Base-by-base conservation (phyloP, 257 asterid species). In the Scutellaria galericulata region DNA sequence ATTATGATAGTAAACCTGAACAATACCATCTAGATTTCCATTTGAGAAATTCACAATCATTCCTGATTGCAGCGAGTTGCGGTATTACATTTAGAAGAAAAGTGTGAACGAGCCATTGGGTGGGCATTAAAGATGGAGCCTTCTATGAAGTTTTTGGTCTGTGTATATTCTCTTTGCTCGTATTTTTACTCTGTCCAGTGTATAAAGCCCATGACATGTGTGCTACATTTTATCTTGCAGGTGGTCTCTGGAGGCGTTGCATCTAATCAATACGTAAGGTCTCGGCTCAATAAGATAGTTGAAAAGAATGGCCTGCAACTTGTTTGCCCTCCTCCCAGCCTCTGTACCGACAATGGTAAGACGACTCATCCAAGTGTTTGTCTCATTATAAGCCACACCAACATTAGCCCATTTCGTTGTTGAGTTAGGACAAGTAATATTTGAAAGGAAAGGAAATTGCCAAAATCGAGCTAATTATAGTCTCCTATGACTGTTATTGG, bases 231-330 rank as follows among this genome's bases (percentile, higher is more conserved):
- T 64, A 15, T 71, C 77, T 76, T 76, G 63, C 79, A 95, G 98
- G 99, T 95, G n/a, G 98, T 86, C 39, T 88, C 97, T 9, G 99
- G 99, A 70, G 99, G 99, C 37, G 99, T 95, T 80, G 99, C 99
- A 35, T 92, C 96, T 12, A 95, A 92, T 76, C 88, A 88, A 74
- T 87, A 85, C 64, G 96, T 92, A 5, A 79, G 97, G 83, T 75
- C 82, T 82, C 90, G 84, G 22, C 99, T 92, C 40, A 82, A 77
- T 50, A 77, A 75, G 70, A 79, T 92, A 45, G 97, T 75, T 14
- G 87, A 84, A 40, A 84, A 74, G 80, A 88, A 84, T 11, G 89
- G 88, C 55, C 84, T 95, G 74, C 84, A 80, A 66, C 99, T 95
- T 31, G 88, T 95, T 20, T 95, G 96, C 82, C 99, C 99, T 71